Evolutionary conservation across 495 filamentous ascomycete species (phyloP).

Genomic region (Darksidea phi): DNA sequence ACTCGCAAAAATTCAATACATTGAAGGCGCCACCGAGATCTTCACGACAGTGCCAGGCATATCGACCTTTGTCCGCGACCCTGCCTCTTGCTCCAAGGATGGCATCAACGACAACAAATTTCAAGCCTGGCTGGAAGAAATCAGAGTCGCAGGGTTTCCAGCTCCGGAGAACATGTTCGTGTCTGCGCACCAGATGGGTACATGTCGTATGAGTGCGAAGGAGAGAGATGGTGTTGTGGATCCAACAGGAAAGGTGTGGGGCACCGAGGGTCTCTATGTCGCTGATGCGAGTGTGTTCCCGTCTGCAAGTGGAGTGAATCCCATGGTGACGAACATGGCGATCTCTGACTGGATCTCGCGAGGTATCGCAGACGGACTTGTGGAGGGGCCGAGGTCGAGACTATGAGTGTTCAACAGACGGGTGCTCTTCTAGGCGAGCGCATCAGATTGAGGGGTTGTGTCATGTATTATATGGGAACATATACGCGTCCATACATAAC

Average conservation of each 20-base stretch:
- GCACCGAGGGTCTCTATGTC: constrained; percentile 68
- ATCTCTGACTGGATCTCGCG: constrained; percentile 66
- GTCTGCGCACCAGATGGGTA: constrained; percentile 90
- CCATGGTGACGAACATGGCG: constrained; percentile 90
- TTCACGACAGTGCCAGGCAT: constrained; percentile 59
- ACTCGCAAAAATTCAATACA: constrained; percentile 71
- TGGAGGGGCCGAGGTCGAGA: constrained; percentile 10
- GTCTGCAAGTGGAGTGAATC: constrained; percentile 86
- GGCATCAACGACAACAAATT: constrained; percentile 68
- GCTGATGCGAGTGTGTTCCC: constrained; percentile 89
- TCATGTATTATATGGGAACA: neutral
- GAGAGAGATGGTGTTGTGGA: constrained; percentile 69
- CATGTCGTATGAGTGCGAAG: constrained; percentile 70
- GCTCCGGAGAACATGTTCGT: constrained; percentile 53
- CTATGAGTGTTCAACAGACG: neutral
- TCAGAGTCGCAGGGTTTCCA: constrained; percentile 53
- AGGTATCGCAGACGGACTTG: constrained; percentile 48
- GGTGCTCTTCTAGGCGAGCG: too few relatives aligned
- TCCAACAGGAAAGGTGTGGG: constrained; percentile 73
- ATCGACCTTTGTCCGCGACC: constrained; percentile 61
- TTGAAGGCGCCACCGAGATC: constrained; percentile 76
- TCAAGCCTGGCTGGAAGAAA: constrained; percentile 62
- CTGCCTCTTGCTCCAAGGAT: constrained; percentile 40
- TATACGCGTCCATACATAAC: too few relatives aligned
- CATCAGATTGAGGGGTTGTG: too few relatives aligned